phyloP scores from a whole-genome alignment of 345 rosid species.

The Viola odorata region DNA sequence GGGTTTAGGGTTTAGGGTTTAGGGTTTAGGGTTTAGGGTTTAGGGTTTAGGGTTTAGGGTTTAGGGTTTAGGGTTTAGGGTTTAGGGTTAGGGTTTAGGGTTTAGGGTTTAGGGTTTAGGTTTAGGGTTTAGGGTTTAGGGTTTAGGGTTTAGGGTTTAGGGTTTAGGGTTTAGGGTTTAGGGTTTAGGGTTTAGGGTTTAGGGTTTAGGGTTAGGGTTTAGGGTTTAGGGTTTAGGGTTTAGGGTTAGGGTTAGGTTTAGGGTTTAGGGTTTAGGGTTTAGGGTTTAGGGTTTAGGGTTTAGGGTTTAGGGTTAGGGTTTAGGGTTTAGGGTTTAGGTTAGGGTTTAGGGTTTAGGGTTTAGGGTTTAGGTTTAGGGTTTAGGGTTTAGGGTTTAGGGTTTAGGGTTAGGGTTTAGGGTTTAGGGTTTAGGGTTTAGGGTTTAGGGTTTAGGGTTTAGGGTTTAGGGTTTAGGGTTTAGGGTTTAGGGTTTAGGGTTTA shows the following conservation, averaged over 20 bases:
- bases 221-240: conserved; percentile 21
- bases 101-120: conserved; percentile 21
- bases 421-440: no score
- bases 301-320: no score
- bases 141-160: conserved; percentile 23
- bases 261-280: conserved; percentile 17
- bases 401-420: no score
- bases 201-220: conserved; percentile 18
- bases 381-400: no score
- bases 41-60: neutral
- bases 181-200: conserved; percentile 21
- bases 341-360: no score
- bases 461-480: no score
- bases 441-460: no score
- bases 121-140: conserved; percentile 19
- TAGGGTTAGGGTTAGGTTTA: no score
- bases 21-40: neutral
- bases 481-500: no score
- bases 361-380: no score
- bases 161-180: conserved; percentile 19
- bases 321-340: no score
- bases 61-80: conserved; percentile 11
- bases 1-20: conserved; percentile 1
- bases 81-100: conserved; percentile 21
- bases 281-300: conserved; percentile 16